Evolutionary conservation across 169 alveolate genomes (phyloP), one percentile per base, ranked within the genome.

Genomic region (Neospora caninum): DNA sequence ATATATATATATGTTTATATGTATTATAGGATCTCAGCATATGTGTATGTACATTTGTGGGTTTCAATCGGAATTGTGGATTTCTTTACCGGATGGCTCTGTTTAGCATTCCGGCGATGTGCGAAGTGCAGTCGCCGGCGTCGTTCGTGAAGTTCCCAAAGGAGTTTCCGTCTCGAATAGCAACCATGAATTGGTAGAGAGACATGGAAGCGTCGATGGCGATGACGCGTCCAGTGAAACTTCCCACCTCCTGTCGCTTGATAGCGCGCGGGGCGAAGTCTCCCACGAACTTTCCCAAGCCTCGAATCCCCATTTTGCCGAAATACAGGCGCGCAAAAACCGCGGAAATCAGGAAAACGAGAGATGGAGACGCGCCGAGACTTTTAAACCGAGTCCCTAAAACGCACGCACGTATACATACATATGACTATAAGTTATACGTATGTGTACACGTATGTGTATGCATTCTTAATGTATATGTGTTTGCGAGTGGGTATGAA

Each of bases 201-300:
- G 98, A 98, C 97, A 98, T 97, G 80, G 99, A 98, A 0, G 99
- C 99, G 95, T 99, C 99, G 88, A 98, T 97, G 29, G 99, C 99
- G 53, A 99, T 93, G 58, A 96, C 93, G 92, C 98, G 97, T 25
- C 99, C 99, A 84, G 98, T 95, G 84, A 97, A 95, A 80, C 96
- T 84, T 82, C 96, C 98, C 18, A 97, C 89, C 42, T 95, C 96
- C 91, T 97, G 91, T 88, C 78, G 91, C 80, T 91, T 91, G 83
- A 95, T 73, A 10, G 95, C 94, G 36, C 93, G 80, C 16, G 96
- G 96, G 39, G 96, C 96, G 43, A 53, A 22, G 92, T 95, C 96
- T 53, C 88, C 93, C 82, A 95, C 41, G 67, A 95, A 95, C 91
- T 95, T 95, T 87, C 92, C 91, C 70, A 95, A 88, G 80, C 96